These are phyloP conservation scores for Adansonia digitata DNA, from an alignment of 345 rosid species.

Conservation along the genomic window DNA sequence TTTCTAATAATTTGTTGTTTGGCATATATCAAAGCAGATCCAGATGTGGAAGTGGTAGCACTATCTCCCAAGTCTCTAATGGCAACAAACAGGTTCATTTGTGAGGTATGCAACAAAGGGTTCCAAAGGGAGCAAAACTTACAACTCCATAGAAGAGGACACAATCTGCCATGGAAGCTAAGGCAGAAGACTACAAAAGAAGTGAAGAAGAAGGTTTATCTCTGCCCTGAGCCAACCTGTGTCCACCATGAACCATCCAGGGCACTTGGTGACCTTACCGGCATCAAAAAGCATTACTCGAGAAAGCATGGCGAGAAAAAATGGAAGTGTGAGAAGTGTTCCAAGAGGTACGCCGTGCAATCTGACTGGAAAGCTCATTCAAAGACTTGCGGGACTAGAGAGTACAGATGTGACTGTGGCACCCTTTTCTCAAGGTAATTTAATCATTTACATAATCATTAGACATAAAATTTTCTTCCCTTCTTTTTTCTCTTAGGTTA, in stretches of 20 bases:
- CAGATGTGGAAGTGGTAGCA: conserved; percentile 83
- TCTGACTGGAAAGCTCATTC: conserved; percentile 94
- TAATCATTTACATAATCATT: conserved; percentile 1
- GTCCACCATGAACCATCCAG: conserved; percentile 81
- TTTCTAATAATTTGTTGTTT: conserved; percentile 5
- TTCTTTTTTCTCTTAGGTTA: background rate
- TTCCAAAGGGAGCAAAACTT: conserved; percentile 84
- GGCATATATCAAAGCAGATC: conserved; percentile 39
- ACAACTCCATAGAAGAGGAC: conserved; percentile 86
- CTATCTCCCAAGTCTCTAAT: conserved; percentile 79
- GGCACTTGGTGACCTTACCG: conserved; percentile 89
- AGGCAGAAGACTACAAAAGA: conserved; percentile 76
- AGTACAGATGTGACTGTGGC: conserved; percentile 83
- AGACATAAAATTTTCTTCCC: background rate
- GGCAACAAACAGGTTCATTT: conserved; percentile 87
- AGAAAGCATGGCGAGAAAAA: conserved; percentile 86
- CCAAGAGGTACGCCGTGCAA: conserved; percentile 73
- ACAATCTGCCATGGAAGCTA: conserved; percentile 83
- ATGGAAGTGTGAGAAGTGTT: conserved; percentile 88
- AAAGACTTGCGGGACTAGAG: conserved; percentile 78
- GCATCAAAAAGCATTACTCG: conserved; percentile 70
- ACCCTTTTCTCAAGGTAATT: conserved; percentile 79
- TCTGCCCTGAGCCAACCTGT: conserved; percentile 79
- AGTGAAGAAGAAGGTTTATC: conserved; percentile 72
- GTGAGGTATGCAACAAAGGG: conserved; percentile 87